A percentile compares a stretch with the other conserved stretches of the same genome.
These are phyloP conservation scores for Hansenula anomala DNA, from an alignment of 1,139 yeast genomes.

Conservation along the genomic window DNA sequence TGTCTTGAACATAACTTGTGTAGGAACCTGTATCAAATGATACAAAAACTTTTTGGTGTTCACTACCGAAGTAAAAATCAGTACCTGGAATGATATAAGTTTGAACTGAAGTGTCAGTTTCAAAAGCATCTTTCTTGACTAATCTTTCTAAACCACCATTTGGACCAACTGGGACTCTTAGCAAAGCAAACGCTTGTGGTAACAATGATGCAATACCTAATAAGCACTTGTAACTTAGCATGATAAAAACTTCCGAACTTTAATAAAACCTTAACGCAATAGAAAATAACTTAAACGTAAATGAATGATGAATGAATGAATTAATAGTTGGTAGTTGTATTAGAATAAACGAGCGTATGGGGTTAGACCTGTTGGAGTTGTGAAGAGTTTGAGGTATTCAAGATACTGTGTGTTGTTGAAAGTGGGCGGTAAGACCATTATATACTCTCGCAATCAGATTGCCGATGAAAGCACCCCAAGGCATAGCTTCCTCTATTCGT, in stretches of 20 bases:
- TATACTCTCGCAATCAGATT: too few relatives aligned
- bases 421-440: too few relatives aligned
- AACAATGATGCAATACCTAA: background rate
- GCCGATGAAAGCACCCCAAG: too few relatives aligned
- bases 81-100: constrained; percentile 6
- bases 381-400: background rate
- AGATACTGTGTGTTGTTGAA: too few relatives aligned
- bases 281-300: background rate
- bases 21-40: constrained; percentile 6
- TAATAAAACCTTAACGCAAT: background rate
- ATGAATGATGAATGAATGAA: background rate
- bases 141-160: background rate
- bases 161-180: constrained; percentile 6
- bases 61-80: constrained; percentile 4
- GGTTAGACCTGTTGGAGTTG: background rate
- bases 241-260: background rate
- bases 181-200: constrained; percentile 1
- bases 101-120: background rate
- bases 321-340: background rate
- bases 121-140: constrained; percentile 1
- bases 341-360: background rate
- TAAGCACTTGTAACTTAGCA: background rate
- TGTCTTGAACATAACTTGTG: constrained; percentile 4
- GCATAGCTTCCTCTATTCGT: too few relatives aligned
- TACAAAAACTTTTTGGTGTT: background rate